These are phyloP conservation scores for Tetrahymena elliotti DNA, from an alignment of 73 alveolate species.

Conservation along the genomic window DNA sequence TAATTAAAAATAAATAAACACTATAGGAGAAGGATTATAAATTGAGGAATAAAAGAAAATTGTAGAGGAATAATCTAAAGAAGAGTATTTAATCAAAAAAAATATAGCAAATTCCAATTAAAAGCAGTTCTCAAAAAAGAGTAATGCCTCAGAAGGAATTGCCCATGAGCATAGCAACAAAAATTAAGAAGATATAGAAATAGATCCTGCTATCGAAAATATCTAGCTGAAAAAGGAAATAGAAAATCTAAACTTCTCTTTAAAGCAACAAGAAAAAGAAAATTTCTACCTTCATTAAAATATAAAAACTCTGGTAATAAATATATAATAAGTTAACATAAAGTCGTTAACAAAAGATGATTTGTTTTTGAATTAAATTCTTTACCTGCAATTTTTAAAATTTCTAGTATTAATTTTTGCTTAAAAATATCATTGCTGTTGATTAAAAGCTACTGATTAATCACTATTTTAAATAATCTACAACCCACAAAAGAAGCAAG, in stretches of 20 bases:
- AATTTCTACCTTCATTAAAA: neutral
- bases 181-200: neutral
- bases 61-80: neutral
- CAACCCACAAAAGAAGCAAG: neutral
- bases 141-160: neutral
- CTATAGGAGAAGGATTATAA: neutral
- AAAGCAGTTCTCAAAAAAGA: neutral
- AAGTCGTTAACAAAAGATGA: neutral
- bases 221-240: neutral
- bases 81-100: neutral
- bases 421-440: neutral
- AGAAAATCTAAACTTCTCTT: neutral
- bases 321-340: too few relatives aligned
- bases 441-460: neutral
- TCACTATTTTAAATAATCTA: too few relatives aligned
- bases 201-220: neutral
- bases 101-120: neutral
- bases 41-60: neutral
- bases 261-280: neutral
- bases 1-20: neutral
- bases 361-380: neutral
- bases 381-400: too few relatives aligned
- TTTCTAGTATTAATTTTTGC: neutral
- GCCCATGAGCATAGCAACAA: neutral
- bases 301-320: neutral